Conservation (phyloP, 2,329 filamentous ascomycete genomes). For the Fusarium sp. region DNA sequence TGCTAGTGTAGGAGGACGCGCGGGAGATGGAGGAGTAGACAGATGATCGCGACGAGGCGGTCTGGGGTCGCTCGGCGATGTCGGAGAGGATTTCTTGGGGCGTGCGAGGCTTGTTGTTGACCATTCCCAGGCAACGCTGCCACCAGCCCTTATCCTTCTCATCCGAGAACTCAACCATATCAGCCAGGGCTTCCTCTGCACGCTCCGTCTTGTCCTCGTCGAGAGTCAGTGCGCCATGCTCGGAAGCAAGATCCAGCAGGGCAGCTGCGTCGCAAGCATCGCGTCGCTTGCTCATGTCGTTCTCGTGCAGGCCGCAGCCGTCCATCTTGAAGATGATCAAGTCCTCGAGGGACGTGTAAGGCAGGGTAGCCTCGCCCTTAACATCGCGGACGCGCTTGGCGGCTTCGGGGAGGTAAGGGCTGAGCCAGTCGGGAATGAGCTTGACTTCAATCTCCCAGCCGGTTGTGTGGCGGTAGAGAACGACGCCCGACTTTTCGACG, state of each 20-base stretch:
- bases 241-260: constrained; percentile 44
- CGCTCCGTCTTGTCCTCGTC: constrained; percentile 45
- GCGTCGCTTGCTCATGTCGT: constrained; percentile 42
- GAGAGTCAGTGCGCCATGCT: constrained; percentile 43
- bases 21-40: constrained; percentile 46
- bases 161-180: constrained; percentile 44
- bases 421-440: constrained; percentile 49
- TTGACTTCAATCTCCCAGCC: constrained; percentile 49
- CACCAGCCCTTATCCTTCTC: constrained; percentile 48
- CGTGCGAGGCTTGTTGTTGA: constrained; percentile 41
- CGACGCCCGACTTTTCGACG: constrained; percentile 43
- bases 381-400: constrained; percentile 43
- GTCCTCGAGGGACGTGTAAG: constrained; percentile 46
- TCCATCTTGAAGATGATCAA: constrained; percentile 48
- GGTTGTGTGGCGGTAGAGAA: constrained; percentile 43
- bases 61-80: constrained; percentile 38
- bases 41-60: constrained; percentile 28
- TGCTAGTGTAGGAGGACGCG: constrained; percentile 45
- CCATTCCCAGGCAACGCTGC: constrained; percentile 45
- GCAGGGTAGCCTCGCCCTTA: constrained; percentile 33
- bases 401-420: constrained; percentile 45
- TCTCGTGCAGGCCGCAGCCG: constrained; percentile 46
- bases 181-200: constrained; percentile 43
- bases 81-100: constrained; percentile 48
- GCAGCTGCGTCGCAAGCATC: constrained; percentile 45